Percentiles rank a stretch among this genome's conserved stretches.
phyloP scores from a whole-genome alignment of 106 monocot genomes.

The Platanthera zijinensis region DNA sequence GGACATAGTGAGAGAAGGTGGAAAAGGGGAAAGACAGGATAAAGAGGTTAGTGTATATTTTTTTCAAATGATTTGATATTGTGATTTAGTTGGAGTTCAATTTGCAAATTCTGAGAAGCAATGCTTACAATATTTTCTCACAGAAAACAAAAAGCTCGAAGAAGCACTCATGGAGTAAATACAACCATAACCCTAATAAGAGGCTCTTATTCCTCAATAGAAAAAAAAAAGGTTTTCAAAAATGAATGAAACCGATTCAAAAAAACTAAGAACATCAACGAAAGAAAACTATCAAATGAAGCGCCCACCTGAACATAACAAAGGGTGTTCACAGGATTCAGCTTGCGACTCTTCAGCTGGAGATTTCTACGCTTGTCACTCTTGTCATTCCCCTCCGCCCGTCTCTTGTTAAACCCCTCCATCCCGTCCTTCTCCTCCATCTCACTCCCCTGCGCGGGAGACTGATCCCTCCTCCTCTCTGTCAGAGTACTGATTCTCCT shows the following conservation, averaged over 20 bases:
- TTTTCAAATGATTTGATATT: too few species aligned
- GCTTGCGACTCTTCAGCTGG: slow-evolving; percentile 64
- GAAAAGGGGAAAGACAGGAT: too few species aligned
- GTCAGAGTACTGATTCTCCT: slow-evolving; percentile 19
- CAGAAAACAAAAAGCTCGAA: background rate
- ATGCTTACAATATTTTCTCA: background rate
- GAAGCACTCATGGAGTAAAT: background rate
- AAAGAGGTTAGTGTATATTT: too few species aligned
- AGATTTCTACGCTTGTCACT: slow-evolving; percentile 31
- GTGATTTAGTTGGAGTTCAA: too few species aligned
- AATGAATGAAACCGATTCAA: background rate
- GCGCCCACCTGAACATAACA: slow-evolving; percentile 74
- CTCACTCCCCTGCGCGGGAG: slow-evolving; percentile 9
- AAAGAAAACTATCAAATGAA: background rate
- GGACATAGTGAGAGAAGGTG: too few species aligned
- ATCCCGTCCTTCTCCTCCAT: slow-evolving; percentile 24
- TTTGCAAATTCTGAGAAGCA: background rate
- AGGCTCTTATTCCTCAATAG: background rate
- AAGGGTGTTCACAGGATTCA: slow-evolving; percentile 74
- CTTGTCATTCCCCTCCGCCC: slow-evolving; percentile 78
- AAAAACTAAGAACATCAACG: too few species aligned
- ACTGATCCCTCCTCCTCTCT: slow-evolving; percentile 5
- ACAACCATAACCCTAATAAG: background rate
- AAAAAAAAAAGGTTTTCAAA: too few species aligned
- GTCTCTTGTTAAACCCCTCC: slow-evolving; percentile 50